Evolutionary conservation across 1,284 basidiomycete species (phyloP).

Genomic region (Marasmius sp.): DNA sequence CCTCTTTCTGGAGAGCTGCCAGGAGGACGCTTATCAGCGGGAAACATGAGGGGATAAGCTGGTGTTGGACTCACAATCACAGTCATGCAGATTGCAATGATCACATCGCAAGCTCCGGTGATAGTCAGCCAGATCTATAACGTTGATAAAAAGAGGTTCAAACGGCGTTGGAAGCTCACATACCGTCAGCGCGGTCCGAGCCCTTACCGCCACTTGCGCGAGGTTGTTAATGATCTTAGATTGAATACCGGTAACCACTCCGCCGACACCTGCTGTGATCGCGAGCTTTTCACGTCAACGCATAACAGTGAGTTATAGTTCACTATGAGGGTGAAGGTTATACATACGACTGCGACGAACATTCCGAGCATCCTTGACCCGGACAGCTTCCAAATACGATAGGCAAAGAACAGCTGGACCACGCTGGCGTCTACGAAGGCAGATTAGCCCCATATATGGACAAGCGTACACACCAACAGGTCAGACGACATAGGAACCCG

Average conservation of each 20-base stretch:
- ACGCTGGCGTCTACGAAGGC: neutral
- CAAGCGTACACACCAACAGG: neutral
- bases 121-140: neutral
- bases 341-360: neutral
- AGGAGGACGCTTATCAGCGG: too few species aligned
- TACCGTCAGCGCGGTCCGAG: neutral
- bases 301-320: neutral
- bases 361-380: constrained; percentile 13
- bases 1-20: neutral
- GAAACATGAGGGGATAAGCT: neutral
- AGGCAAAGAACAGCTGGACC: constrained; percentile 18
- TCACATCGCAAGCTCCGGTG: neutral
- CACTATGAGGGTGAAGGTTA: neutral
- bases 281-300: neutral
- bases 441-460: too few species aligned
- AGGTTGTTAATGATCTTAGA: neutral
- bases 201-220: neutral
- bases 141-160: neutral
- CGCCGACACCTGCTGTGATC: neutral
- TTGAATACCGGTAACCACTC: neutral
- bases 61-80: neutral
- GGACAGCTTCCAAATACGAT: constrained; percentile 21
- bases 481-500: constrained; percentile 5
- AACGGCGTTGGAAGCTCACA: neutral
- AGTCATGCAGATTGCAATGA: neutral